These are phyloP conservation scores for Solanum dulcamara DNA, from an alignment of 257 asterid genomes.

Conservation along the genomic window DNA sequence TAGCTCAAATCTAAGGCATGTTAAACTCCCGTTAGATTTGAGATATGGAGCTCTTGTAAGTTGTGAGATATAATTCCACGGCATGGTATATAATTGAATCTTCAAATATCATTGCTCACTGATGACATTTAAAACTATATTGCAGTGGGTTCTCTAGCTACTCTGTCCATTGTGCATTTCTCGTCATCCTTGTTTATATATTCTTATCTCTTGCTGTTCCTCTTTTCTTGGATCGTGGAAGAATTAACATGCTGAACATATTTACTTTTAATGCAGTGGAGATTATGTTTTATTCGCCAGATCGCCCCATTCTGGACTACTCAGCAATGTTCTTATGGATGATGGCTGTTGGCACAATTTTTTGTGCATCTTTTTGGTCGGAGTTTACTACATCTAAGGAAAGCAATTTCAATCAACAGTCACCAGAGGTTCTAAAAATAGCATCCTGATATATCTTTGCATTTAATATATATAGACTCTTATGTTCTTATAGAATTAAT, in stretches of 20 bases:
- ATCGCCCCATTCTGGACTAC: conserved; percentile 73
- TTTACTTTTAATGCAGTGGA: conserved; percentile 51
- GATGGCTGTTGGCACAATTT: conserved; percentile 91
- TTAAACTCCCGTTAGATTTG: not conserved
- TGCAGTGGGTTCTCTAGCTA: not conserved
- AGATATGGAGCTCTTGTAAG: not conserved
- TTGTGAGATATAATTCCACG: not conserved
- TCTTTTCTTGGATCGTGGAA: not conserved
- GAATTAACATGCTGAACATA: not conserved
- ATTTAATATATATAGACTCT: not conserved
- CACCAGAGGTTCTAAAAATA: conserved; percentile 30
- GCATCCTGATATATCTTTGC: not conserved
- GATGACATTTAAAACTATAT: not conserved
- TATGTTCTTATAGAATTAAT: not conserved
- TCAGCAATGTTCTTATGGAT: conserved; percentile 80
- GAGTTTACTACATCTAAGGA: conserved; percentile 55
- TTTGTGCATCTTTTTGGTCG: conserved; percentile 79
- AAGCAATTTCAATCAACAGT: conserved; percentile 43
- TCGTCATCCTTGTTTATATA: not conserved
- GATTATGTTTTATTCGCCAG: conserved; percentile 76
- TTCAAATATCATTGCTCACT: not conserved
- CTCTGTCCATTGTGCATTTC: not conserved
- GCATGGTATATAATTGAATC: not conserved
- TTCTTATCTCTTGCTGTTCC: not conserved
- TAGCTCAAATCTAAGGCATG: not conserved